Evolutionary conservation across 2,329 filamentous ascomycete species (phyloP).

Genomic region (Colletotrichum sp.): DNA sequence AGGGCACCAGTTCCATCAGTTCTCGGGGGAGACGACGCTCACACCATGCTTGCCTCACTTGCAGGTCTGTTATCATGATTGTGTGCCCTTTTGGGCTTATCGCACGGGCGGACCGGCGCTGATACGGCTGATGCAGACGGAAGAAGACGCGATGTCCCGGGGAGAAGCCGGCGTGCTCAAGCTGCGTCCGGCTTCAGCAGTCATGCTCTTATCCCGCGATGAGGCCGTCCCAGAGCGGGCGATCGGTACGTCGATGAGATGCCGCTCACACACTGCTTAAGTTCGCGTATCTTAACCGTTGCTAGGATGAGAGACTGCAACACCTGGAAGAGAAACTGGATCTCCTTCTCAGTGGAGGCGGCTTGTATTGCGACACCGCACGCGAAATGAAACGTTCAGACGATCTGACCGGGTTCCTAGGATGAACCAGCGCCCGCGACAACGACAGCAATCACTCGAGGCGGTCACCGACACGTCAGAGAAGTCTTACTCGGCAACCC

Average conservation of each 20-base stretch:
- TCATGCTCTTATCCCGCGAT: constrained; percentile 48
- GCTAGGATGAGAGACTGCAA: constrained; percentile 55
- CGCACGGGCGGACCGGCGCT: background rate
- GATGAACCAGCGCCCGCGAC: constrained; percentile 29
- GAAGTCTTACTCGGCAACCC: constrained; percentile 36
- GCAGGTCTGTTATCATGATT: constrained; percentile 40
- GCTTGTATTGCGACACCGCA: constrained; percentile 29
- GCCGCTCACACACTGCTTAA: background rate
- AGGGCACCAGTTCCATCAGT: constrained; percentile 22
- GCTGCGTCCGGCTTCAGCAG: constrained; percentile 53
- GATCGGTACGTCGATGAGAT: constrained; percentile 42
- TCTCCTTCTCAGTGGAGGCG: constrained; percentile 49
- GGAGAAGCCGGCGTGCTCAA: constrained; percentile 56
- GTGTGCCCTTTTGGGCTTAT: background rate
- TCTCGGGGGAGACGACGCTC: constrained; percentile 42
- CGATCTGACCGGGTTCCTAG: constrained; percentile 35
- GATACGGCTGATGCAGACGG: constrained; percentile 32
- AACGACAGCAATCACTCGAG: constrained; percentile 27
- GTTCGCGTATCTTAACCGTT: background rate
- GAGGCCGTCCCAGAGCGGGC: constrained; percentile 42
- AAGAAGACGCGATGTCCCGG: constrained; percentile 59
- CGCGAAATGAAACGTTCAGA: constrained; percentile 10
- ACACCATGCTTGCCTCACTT: constrained; percentile 50
- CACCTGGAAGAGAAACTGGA: constrained; percentile 58
- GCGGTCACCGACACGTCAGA: constrained; percentile 35